Evolutionary conservation across 768 basidiomycete genomes (phyloP), one percentile per base, ranked within the genome.

Genomic region (Tulasnella sp.): DNA sequence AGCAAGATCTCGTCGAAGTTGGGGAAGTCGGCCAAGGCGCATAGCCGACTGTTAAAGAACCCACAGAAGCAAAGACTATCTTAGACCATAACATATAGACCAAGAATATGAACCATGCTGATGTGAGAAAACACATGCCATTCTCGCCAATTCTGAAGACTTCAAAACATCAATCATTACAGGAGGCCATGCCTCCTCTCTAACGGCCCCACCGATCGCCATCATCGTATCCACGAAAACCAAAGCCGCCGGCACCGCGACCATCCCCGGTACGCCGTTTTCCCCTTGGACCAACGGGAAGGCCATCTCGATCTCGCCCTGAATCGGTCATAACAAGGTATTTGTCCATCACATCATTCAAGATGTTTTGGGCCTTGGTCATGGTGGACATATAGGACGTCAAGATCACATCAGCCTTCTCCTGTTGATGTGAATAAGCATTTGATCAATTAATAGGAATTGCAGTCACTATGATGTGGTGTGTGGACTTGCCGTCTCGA

Each of bases 381-480:
- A 99, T 72, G 13, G 84, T 81, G 0, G 91, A 84, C 11, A 99
- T 76, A 72, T 90, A 89, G 8, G 86, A 84, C 1, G 92, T 96
- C 27, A 99, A 75, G 62, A 96, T 91, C 15, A 95, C 92, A 69
- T 99, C 94, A 67, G 86, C 87, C 71, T 94, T 91, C 80, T 99
- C 95, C 92, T 96, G 34, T 15, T 7, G 65, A 23, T 54, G n/a
- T n/a, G n/a, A n/a, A n/a, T n/a, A n/a, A n/a, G n/a, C n/a, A 27
- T 45, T 54, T 30, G 23, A 38, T 45, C 49, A 23, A 50, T 13
- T 13, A 50, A 15, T 11, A 15, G 24, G 24, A 13, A 15, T 11
- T 11, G 30, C 26, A 54, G 11, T 19, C 11, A 54, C 13, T 11
- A 30, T n/a, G n/a, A n/a, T n/a, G n/a, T n/a, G n/a, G n/a, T n/a